These are phyloP conservation scores for Sicyos edulis DNA, from an alignment of 306 rosid genomes.

Conservation along the genomic window DNA sequence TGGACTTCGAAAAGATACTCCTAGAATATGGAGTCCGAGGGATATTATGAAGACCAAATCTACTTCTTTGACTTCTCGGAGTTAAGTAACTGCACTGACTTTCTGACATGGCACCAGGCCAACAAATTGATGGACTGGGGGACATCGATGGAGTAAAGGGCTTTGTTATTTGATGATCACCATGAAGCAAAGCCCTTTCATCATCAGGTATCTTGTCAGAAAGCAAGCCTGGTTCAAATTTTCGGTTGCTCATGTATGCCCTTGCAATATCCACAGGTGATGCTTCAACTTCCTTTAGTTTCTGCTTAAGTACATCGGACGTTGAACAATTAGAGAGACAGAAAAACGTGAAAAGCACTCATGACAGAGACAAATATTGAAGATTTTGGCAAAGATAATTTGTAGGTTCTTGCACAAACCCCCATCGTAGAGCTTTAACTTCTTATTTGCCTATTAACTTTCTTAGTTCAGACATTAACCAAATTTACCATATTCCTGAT, in stretches of 20 bases:
- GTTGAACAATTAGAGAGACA: constrained; percentile 12
- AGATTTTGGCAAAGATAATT: not conserved
- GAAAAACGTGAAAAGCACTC: not conserved
- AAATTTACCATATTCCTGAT: not conserved
- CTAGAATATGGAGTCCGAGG: constrained; percentile 89
- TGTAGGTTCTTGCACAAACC: not conserved
- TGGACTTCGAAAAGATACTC: constrained; percentile 61
- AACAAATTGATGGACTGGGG: constrained; percentile 48
- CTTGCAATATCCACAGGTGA: constrained; percentile 84
- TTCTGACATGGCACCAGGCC: constrained; percentile 82
- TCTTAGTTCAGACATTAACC: not conserved
- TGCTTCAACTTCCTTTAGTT: constrained; percentile 50
- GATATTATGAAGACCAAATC: constrained; percentile 55
- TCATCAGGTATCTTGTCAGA: constrained; percentile 34
- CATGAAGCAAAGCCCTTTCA: constrained; percentile 34
- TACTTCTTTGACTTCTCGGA: constrained; percentile 58
- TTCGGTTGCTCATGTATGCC: constrained; percentile 74
- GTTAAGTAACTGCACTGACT: constrained; percentile 45
- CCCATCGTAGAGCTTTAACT: not conserved
- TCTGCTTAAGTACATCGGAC: constrained; percentile 37
- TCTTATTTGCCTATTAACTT: not conserved
- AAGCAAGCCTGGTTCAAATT: constrained; percentile 44
- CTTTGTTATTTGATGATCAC: constrained; percentile 37
- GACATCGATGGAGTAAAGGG: constrained; percentile 45
- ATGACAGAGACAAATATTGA: not conserved